Percentiles rank a stretch among this genome's conserved stretches.
Conservation (phyloP, 768 basidiomycete species). For the Leccinum disarticulatum region DNA sequence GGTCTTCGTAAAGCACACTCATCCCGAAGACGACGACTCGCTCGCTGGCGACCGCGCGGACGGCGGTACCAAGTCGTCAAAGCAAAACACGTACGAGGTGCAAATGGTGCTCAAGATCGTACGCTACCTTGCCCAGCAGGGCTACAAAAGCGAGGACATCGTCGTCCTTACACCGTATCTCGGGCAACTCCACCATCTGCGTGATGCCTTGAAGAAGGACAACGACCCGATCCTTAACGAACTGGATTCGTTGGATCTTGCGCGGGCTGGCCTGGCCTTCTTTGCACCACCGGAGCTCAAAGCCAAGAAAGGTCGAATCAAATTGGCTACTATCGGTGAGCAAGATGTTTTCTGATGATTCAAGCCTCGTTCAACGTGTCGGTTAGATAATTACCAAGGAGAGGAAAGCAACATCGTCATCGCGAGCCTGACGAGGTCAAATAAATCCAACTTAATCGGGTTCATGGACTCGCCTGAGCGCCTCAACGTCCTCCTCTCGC, state of each 20-base stretch:
- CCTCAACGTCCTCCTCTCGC: constrained; percentile 67
- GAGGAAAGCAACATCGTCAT: constrained; percentile 73
- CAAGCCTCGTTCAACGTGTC: not conserved
- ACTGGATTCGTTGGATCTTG: constrained; percentile 56
- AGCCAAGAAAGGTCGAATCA: constrained; percentile 38
- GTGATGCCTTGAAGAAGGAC: constrained; percentile 39
- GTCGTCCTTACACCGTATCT: constrained; percentile 72
- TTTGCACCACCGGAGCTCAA: constrained; percentile 36
- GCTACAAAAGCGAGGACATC: constrained; percentile 58
- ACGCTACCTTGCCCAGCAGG: constrained; percentile 64
- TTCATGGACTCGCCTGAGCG: constrained; percentile 72
- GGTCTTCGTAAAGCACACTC: constrained; percentile 57
- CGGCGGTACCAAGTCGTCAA: constrained; percentile 47
- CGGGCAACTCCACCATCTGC: constrained; percentile 57
- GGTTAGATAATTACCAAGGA: constrained; percentile 73
- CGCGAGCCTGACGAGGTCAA: constrained; percentile 59
- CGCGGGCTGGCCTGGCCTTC: constrained; percentile 51
- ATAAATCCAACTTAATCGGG: constrained; percentile 54
- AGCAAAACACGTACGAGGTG: constrained; percentile 60
- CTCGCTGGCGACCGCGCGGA: constrained; percentile 46
- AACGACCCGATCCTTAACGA: constrained; percentile 63
- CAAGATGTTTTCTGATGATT: not conserved
- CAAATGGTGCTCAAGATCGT: constrained; percentile 66
- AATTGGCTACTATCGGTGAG: constrained; percentile 68
- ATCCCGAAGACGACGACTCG: constrained; percentile 51